Base-by-base conservation (phyloP, 371 early-diverging fungal genomes). In the Apophysomyces elegans region DNA sequence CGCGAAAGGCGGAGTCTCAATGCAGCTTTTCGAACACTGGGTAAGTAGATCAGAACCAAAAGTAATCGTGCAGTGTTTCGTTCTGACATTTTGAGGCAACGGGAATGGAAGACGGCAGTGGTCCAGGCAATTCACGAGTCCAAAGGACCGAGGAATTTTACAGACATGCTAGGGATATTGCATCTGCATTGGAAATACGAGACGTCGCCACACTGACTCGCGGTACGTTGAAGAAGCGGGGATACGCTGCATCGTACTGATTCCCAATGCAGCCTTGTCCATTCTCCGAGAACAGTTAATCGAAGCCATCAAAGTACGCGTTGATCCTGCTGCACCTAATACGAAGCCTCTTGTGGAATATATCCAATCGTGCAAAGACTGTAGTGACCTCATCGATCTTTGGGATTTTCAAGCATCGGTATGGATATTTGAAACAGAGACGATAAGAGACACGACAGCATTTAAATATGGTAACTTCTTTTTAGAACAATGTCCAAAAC, bases 261-360 rank as follows among this genome's bases (percentile, higher is more conserved):
- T 65, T 37, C 32, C 18, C 21, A 11, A 5, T 4, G 16, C 37
- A 70, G 79, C 68, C 47, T 56, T 78, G 9, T 65, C 67, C 7
- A 71, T 54, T n/a, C 59, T 78, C 37, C 66, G 76, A 60, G 50
- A 62, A 18, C 83, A 83, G 41, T 61, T 83, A 2, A 57, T 58
- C 2, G 66, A 69, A 41, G 80, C 80, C 4, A 70, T 76, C 12
- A 67, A 65, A 26, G 61, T 65, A 39, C 73, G 78, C 21, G 71
- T 83, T 13, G 80, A 83, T 75, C 83, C 83, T 5, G 75, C 71
- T 12, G 78, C 70, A 59, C 78, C 76, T 45, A 43, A 67, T 12
- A 80, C 83, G 5, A 62, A 75, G 43, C 78, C 80, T 7, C 72
- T 83, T 47, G 78, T 83, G 14, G 83, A 83, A 68, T 83, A 79